These are phyloP conservation scores for Heimioporus sp. DNA, from an alignment of 768 basidiomycete species.

Conservation along the genomic window DNA sequence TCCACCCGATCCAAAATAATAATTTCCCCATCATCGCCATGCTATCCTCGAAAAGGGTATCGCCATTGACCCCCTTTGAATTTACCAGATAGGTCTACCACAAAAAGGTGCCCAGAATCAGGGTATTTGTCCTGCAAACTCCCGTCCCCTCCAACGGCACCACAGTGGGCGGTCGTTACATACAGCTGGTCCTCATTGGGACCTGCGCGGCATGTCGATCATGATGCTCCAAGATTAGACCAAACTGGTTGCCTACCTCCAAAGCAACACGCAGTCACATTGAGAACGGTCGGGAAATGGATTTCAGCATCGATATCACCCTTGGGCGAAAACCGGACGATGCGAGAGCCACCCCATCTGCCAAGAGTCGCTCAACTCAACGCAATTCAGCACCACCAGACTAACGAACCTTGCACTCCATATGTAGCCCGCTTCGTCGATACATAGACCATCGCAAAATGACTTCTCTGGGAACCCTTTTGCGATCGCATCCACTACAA, in stretches of 20 bases:
- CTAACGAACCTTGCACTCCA: conserved; percentile 56
- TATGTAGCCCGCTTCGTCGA: conserved; percentile 60
- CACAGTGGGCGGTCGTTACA: conserved; percentile 54
- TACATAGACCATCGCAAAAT: conserved; percentile 64
- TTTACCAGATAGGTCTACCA: conserved; percentile 26
- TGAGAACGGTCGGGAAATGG: conserved; percentile 57
- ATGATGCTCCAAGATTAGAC: conserved; percentile 3
- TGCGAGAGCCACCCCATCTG: conserved; percentile 64
- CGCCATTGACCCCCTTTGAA: conserved; percentile 27
- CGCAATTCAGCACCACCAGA: conserved; percentile 14
- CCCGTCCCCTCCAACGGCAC: conserved; percentile 55
- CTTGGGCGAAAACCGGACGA: conserved; percentile 53
- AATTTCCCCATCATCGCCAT: neutral
- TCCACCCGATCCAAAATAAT: too few species aligned
- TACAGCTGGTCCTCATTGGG: conserved; percentile 60
- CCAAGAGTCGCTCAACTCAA: neutral
- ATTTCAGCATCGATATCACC: conserved; percentile 58
- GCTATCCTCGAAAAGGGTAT: conserved; percentile 20
- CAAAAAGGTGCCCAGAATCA: conserved; percentile 35
- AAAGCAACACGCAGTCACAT: conserved; percentile 68
- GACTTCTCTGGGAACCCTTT: conserved; percentile 48
- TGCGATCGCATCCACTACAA: conserved; percentile 56
- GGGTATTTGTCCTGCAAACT: conserved; percentile 32
- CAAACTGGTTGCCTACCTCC: conserved; percentile 33
- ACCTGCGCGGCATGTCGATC: conserved; percentile 34